Percentiles rank a stretch among this genome's conserved stretches.
These are phyloP conservation scores for Zygoascus ofunaensis DNA, from an alignment of 805 yeast species.

Conservation along the genomic window DNA sequence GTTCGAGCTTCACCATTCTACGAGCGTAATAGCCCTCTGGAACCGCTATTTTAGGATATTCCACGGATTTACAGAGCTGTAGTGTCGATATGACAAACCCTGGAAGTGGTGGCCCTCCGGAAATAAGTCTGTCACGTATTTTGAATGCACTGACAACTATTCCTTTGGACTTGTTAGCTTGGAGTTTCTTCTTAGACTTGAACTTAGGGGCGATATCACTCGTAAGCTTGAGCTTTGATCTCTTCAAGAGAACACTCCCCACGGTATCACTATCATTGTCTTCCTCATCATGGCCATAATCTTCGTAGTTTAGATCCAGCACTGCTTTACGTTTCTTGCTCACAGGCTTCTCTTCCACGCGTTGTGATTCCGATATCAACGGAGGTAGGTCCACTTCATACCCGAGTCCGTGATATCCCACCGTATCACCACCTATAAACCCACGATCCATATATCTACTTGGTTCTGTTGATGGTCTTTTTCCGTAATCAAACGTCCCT, in stretches of 20 bases:
- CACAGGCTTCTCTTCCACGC: slow-evolving; percentile 5
- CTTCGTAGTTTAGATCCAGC: slow-evolving; percentile 20
- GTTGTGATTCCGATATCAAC: neutral
- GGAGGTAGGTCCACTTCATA: slow-evolving; percentile 10
- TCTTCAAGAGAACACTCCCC: neutral
- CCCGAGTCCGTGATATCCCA: slow-evolving; percentile 16
- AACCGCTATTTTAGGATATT: neutral
- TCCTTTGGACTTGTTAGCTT: neutral
- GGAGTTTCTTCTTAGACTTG: neutral
- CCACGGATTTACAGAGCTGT: neutral
- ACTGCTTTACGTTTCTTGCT: slow-evolving; percentile 14
- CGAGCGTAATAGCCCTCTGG: neutral
- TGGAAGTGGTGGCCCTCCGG: neutral
- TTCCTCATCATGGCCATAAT: slow-evolving; percentile 18
- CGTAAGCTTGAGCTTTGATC: too few species aligned
- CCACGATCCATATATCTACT: too few species aligned
- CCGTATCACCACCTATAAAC: too few species aligned
- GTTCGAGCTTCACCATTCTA: neutral
- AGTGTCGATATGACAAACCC: neutral
- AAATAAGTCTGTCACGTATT: neutral
- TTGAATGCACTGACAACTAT: neutral
- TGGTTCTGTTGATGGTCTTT: neutral
- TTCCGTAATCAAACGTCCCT: slow-evolving; percentile 16
- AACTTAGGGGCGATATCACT: neutral
- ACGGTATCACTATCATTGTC: slow-evolving; percentile 15